Conservation (phyloP, 352 stramenopile species). For the Globisporangium abappressorium region DNA sequence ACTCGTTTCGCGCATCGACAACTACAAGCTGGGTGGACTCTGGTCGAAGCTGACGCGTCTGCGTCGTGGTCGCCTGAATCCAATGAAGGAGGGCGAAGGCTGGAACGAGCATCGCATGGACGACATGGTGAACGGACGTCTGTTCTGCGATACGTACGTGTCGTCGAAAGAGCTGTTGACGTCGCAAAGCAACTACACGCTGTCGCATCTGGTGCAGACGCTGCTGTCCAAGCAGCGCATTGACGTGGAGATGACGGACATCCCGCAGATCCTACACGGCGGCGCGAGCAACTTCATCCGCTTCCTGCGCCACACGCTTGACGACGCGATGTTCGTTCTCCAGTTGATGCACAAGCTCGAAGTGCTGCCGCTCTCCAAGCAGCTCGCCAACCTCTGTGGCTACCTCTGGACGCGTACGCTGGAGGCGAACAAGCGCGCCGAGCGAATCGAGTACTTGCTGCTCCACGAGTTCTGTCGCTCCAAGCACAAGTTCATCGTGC, state of each 20-base stretch:
- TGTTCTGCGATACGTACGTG: conserved; percentile 98
- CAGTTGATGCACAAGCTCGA: conserved; percentile 97
- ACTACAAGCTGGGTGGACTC: conserved; percentile 86
- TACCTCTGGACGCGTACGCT: conserved; percentile 98
- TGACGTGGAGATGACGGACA: conserved; percentile 95
- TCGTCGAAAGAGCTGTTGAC: conserved; percentile 96
- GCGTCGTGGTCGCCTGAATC: conserved; percentile 66
- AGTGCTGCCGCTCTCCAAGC: conserved; percentile 97
- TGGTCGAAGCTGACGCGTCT: conserved; percentile 85
- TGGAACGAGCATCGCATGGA: conserved; percentile 90
- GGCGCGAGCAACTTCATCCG: conserved; percentile 90
- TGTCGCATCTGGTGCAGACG: conserved; percentile 92
- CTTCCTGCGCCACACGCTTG: conserved; percentile 93
- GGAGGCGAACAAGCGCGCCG: conserved; percentile 95
- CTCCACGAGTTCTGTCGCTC: conserved; percentile 96
- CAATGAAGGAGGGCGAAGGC: conserved; percentile 79
- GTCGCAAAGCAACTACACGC: conserved; percentile 97
- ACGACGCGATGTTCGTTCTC: conserved; percentile 96
- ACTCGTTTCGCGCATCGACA: conserved; percentile 93
- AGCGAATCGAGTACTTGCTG: conserved; percentile 99
- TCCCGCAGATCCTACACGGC: conserved; percentile 91
- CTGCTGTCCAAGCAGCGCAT: conserved; percentile 87
- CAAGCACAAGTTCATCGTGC: conserved; percentile 97
- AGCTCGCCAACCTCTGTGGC: conserved; percentile 98
- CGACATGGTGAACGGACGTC: conserved; percentile 89